phyloP scores from a whole-genome alignment of 768 basidiomycete genomes.

The Lactarius sanguifluus region DNA sequence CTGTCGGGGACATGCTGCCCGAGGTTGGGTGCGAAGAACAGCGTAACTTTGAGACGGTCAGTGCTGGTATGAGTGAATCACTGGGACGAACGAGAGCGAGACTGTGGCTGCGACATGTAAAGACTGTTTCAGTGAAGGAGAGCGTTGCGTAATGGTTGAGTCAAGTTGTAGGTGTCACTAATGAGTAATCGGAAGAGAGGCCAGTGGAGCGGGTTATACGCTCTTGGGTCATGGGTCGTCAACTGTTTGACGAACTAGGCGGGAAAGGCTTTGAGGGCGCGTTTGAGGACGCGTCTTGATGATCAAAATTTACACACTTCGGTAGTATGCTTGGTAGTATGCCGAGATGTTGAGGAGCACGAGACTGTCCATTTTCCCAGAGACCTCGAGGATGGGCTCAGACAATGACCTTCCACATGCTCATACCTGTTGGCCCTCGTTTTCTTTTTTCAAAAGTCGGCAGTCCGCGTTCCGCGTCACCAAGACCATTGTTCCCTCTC shows the following conservation, averaged over 20 bases:
- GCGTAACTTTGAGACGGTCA: too few species aligned
- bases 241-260: neutral
- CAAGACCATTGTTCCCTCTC: neutral
- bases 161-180: neutral
- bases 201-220: neutral
- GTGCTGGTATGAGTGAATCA: neutral
- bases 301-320: neutral
- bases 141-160: slow-evolving; percentile 1
- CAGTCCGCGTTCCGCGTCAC: neutral
- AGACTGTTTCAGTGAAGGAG: neutral
- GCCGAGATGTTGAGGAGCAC: neutral
- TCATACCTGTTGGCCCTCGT: neutral
- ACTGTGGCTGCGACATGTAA: neutral
- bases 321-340: neutral
- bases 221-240: neutral
- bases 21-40: neutral
- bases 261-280: neutral
- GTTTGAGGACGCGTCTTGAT: slow-evolving; percentile 2
- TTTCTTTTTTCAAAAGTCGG: neutral
- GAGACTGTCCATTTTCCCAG: neutral
- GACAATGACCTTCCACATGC: neutral
- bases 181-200: neutral
- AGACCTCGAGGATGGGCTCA: neutral
- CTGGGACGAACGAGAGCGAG: neutral
- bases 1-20: neutral